These are phyloP conservation scores for Maudiozyma barnettii DNA, from an alignment of 805 yeast genomes.

Conservation along the genomic window DNA sequence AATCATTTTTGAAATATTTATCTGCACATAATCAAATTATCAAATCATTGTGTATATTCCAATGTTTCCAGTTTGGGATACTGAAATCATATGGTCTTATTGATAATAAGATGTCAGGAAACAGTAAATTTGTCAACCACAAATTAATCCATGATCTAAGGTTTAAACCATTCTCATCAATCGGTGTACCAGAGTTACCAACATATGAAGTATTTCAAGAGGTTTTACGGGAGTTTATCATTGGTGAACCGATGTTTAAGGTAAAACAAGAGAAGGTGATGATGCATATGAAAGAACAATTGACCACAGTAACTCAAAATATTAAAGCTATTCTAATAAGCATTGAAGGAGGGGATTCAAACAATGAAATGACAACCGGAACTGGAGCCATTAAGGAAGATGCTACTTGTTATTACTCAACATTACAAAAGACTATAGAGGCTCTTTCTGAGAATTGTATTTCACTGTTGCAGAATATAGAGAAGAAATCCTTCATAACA, in stretches of 20 bases:
- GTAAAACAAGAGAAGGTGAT: slow-evolving; percentile 11
- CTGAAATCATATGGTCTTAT: slow-evolving; percentile 20
- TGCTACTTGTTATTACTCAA: slow-evolving; percentile 26
- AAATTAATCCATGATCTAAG: slow-evolving; percentile 43
- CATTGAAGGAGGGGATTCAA: slow-evolving; percentile 17
- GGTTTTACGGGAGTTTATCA: slow-evolving; percentile 15
- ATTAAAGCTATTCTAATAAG: slow-evolving; percentile 11
- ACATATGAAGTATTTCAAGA: slow-evolving; percentile 27
- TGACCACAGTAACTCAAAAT: slow-evolving; percentile 8
- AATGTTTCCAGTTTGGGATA: slow-evolving; percentile 27
- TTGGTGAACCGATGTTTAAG: slow-evolving; percentile 14
- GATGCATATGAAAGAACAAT: slow-evolving; percentile 14
- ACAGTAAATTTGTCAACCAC: slow-evolving; percentile 21
- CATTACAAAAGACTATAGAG: slow-evolving; percentile 12
- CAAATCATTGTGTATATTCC: slow-evolving; percentile 27
- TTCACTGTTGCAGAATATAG: neutral
- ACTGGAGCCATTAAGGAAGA: slow-evolving; percentile 23
- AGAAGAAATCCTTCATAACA: neutral
- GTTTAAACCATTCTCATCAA: slow-evolving; percentile 69
- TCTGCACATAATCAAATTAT: slow-evolving; percentile 17
- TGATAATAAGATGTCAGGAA: slow-evolving; percentile 18
- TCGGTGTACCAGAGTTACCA: slow-evolving; percentile 69
- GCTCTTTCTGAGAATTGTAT: slow-evolving; percentile 1
- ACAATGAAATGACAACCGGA: slow-evolving; percentile 17
- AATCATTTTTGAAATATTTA: slow-evolving; percentile 19